Percentiles rank a stretch among this genome's conserved stretches.
These are phyloP conservation scores for Arachis hypogaea DNA, from an alignment of 306 rosid species.

Conservation along the genomic window DNA sequence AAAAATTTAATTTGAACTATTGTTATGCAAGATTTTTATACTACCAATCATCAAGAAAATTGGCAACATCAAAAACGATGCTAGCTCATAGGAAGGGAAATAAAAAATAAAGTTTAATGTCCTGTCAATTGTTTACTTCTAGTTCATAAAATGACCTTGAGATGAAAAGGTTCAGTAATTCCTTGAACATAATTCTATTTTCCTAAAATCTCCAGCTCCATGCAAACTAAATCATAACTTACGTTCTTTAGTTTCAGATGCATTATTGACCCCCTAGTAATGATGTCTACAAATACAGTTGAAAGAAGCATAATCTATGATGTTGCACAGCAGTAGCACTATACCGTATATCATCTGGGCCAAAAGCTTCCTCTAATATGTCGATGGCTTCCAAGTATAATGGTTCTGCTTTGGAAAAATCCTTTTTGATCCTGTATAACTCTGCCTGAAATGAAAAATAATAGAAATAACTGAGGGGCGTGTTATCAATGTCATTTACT, in stretches of 20 bases:
- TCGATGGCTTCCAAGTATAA: constrained; percentile 78
- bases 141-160: constrained; percentile 2
- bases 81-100: constrained; percentile 10
- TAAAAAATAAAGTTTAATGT: neutral
- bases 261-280: constrained; percentile 4
- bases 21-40: neutral
- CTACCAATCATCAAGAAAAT: constrained; percentile 16
- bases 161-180: constrained; percentile 1
- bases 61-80: constrained; percentile 19
- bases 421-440: constrained; percentile 79
- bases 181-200: neutral
- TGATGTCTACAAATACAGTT: constrained; percentile 15
- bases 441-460: constrained; percentile 69
- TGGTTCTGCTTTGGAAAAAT: constrained; percentile 83
- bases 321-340: constrained; percentile 27
- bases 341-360: constrained; percentile 86
- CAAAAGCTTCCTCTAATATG: constrained; percentile 79
- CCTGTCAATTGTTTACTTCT: constrained; percentile 5
- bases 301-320: constrained; percentile 33
- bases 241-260: constrained; percentile 9
- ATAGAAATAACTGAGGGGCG: constrained; percentile 24
- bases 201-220: constrained; percentile 1
- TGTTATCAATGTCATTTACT: constrained; percentile 3
- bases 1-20: constrained; percentile 12
- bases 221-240: constrained; percentile 18